A percentile compares a stretch with the other conserved stretches of the same genome.
Evolutionary conservation across 257 asterid genomes (phyloP).

Genomic region (Striga asiatica): DNA sequence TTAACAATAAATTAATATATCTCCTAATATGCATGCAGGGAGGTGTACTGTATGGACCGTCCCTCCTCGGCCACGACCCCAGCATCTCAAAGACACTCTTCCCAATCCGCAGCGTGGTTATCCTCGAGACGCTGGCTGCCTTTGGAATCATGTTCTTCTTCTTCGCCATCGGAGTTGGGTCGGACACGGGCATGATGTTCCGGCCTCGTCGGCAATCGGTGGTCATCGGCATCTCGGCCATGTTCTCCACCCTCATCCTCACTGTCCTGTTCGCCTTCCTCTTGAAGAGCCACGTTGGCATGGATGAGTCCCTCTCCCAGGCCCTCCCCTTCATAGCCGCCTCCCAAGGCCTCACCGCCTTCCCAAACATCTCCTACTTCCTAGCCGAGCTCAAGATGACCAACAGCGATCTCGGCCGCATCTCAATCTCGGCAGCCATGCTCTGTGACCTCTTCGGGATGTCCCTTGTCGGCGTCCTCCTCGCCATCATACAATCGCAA

Average conservation of each 20-base stretch:
- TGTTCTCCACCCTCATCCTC: conserved; percentile 16
- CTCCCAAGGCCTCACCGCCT: conserved; percentile 31
- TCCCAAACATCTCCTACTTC: conserved; percentile 52
- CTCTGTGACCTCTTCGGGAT: conserved; percentile 43
- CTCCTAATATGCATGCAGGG: conserved; percentile 26
- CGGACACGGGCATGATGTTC: conserved; percentile 35
- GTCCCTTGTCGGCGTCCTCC: conserved; percentile 6
- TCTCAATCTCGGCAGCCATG: conserved; percentile 47
- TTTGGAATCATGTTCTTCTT: conserved; percentile 63
- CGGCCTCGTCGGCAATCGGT: conserved; percentile 36
- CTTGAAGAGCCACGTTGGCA: conserved; percentile 9
- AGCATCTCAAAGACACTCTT: conserved; percentile 25
- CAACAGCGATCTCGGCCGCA: conserved; percentile 54
- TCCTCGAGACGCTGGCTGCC: conserved; percentile 37
- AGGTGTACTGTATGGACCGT: conserved; percentile 66
- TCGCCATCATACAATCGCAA: conserved; percentile 15
- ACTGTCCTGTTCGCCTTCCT: conserved; percentile 16
- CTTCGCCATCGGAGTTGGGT: conserved; percentile 48
- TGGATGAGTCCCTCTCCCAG: conserved; percentile 34
- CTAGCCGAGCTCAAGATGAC: conserved; percentile 62
- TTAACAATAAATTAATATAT: too few species aligned
- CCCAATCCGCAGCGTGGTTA: conserved; percentile 35
- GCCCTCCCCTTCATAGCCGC: conserved; percentile 46
- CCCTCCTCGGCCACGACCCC: conserved; percentile 34
- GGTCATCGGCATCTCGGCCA: conserved; percentile 28